Percentiles rank a stretch among this genome's conserved stretches.
Conservation (phyloP, 2,329 filamentous ascomycete species). For the Alternaria gansuensis region DNA sequence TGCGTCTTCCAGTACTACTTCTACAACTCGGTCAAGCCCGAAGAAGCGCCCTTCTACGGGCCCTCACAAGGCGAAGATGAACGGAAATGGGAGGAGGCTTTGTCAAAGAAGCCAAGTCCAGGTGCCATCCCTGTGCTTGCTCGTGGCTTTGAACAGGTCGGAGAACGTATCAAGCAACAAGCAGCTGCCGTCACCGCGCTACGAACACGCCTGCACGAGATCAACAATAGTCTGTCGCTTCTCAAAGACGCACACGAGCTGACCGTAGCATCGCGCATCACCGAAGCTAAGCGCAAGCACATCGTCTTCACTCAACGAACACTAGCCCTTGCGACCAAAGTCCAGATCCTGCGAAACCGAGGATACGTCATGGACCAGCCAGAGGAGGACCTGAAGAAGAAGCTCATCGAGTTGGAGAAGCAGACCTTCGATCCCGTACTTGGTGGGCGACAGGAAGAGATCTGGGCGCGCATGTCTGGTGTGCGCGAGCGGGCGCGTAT, state of each 20-base stretch:
- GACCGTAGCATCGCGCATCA: slow-evolving; percentile 75
- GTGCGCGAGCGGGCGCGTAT: slow-evolving; percentile 76
- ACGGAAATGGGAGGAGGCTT: slow-evolving; percentile 83
- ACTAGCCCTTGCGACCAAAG: slow-evolving; percentile 77
- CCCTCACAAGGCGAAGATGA: slow-evolving; percentile 75
- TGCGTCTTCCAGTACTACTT: slow-evolving; percentile 85
- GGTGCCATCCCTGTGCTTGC: slow-evolving; percentile 81
- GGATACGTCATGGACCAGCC: slow-evolving; percentile 82
- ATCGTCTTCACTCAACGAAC: slow-evolving; percentile 76
- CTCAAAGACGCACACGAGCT: slow-evolving; percentile 81
- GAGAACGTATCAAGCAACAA: slow-evolving; percentile 76
- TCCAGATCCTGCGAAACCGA: slow-evolving; percentile 81
- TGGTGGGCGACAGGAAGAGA: slow-evolving; percentile 79
- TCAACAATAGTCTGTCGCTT: slow-evolving; percentile 76
- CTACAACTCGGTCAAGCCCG: slow-evolving; percentile 83
- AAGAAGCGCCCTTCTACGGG: slow-evolving; percentile 78
- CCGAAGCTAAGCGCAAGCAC: slow-evolving; percentile 77
- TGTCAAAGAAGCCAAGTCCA: slow-evolving; percentile 78
- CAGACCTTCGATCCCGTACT: slow-evolving; percentile 77
- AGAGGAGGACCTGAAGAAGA: slow-evolving; percentile 79
- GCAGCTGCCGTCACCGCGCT: slow-evolving; percentile 73
- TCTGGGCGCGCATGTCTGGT: slow-evolving; percentile 82
- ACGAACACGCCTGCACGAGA: slow-evolving; percentile 77
- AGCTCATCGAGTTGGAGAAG: slow-evolving; percentile 73
- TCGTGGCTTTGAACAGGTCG: slow-evolving; percentile 75